These are phyloP conservation scores for Annona cherimola DNA, from an alignment of 164 flowering plant genomes.

Conservation along the genomic window DNA sequence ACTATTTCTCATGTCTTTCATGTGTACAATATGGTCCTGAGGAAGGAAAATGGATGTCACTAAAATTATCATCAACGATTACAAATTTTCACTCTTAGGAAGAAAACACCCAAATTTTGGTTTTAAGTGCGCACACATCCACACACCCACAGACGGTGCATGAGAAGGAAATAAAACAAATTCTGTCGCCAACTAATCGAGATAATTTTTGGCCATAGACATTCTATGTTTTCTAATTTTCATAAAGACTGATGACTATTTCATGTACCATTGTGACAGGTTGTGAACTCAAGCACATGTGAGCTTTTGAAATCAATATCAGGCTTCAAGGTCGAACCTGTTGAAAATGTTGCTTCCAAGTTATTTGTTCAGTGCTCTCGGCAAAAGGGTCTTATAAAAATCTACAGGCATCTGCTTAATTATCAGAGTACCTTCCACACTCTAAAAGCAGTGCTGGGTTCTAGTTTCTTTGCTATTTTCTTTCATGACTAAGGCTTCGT, in stretches of 20 bases:
- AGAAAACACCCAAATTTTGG: too few relatives aligned
- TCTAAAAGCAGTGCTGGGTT: constrained; percentile 1
- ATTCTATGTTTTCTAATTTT: neutral
- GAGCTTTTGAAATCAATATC: constrained; percentile 87
- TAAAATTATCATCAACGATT: too few relatives aligned
- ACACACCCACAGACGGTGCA: too few relatives aligned
- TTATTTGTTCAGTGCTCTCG: constrained; percentile 98
- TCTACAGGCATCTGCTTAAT: constrained; percentile 90
- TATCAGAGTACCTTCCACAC: constrained; percentile 59
- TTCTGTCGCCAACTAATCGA: neutral
- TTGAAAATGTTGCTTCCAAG: constrained; percentile 92
- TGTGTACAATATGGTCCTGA: too few relatives aligned
- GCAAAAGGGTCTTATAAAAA: constrained; percentile 91
- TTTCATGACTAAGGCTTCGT: neutral
- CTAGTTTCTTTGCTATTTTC: constrained; percentile 9
- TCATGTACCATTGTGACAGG: constrained; percentile 38
- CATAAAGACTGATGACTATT: neutral
- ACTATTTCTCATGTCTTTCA: too few relatives aligned
- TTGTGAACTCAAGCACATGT: constrained; percentile 73
- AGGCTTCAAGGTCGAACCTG: constrained; percentile 83
- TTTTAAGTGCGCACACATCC: too few relatives aligned
- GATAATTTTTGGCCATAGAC: neutral
- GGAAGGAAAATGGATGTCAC: too few relatives aligned
- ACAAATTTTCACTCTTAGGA: too few relatives aligned
- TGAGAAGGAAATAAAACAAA: too few relatives aligned